Evolutionary conservation across 192 early-diverging fungal species (phyloP).

Genomic region (Radiomyces spectabilis): DNA sequence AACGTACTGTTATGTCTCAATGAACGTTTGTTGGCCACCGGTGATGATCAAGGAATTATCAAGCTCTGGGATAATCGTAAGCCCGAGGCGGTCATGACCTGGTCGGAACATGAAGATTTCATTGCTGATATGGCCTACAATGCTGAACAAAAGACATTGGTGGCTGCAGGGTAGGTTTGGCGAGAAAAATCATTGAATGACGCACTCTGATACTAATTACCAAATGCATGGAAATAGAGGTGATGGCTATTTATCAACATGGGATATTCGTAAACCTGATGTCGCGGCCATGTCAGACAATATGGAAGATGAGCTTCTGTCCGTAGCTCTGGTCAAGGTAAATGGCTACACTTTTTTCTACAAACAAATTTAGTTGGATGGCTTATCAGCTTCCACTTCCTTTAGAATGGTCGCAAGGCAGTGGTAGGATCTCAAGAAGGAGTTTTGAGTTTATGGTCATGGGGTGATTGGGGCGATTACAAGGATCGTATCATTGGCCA

Average conservation of each 20-base stretch:
- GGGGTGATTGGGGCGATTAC: slow-evolving; percentile 88
- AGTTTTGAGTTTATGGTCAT: slow-evolving; percentile 79
- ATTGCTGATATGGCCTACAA: slow-evolving; percentile 82
- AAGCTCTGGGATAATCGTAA: slow-evolving; percentile 92
- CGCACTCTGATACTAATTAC: not conserved
- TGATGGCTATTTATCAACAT: slow-evolving; percentile 86
- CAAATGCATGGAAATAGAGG: slow-evolving; percentile 43
- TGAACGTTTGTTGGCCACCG: slow-evolving; percentile 79
- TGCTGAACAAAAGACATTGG: slow-evolving; percentile 62
- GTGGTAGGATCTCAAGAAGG: slow-evolving; percentile 91
- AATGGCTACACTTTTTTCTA: too few relatives aligned
- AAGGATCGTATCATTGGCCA: slow-evolving; percentile 94
- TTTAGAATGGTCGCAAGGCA: slow-evolving; percentile 71
- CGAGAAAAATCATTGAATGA: not conserved
- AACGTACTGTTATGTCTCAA: slow-evolving; percentile 68
- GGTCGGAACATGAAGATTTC: slow-evolving; percentile 85
- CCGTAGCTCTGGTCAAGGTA: slow-evolving; percentile 65
- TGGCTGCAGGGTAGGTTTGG: slow-evolving; percentile 54
- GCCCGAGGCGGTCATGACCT: slow-evolving; percentile 67
- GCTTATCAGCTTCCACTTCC: not conserved
- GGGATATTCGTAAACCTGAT: slow-evolving; percentile 84
- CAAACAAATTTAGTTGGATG: too few relatives aligned
- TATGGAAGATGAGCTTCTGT: slow-evolving; percentile 94
- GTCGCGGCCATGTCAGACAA: slow-evolving; percentile 84
- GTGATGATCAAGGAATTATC: slow-evolving; percentile 86